These are phyloP conservation scores for Malassezia psittaci DNA, from an alignment of 1,284 basidiomycete genomes.

Conservation along the genomic window DNA sequence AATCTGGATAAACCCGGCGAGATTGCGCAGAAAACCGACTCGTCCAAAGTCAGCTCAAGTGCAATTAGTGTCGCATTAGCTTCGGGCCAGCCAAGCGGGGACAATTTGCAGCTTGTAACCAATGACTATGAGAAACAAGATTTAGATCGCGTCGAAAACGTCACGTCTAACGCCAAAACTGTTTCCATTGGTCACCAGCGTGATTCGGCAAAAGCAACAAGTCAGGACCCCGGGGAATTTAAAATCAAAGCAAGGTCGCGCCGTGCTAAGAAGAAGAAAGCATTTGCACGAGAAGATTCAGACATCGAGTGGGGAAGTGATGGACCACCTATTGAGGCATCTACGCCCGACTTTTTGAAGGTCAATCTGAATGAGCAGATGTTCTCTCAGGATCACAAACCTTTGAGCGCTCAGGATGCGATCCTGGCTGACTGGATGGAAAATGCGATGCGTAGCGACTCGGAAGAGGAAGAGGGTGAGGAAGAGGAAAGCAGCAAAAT, in stretches of 20 bases:
- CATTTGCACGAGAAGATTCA: conserved; percentile 21
- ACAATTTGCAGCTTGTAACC: too few relatives aligned
- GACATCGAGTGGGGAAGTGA: conserved; percentile 43
- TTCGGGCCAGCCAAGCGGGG: too few relatives aligned
- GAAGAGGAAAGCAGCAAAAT: conserved; percentile 8
- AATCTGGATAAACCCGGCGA: too few relatives aligned
- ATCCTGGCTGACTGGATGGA: conserved; percentile 42
- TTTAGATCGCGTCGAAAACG: too few relatives aligned
- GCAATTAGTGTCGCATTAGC: too few relatives aligned
- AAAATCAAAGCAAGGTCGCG: background rate
- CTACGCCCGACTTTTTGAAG: conserved; percentile 6
- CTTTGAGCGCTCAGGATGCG: conserved; percentile 27
- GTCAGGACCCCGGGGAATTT: too few relatives aligned
- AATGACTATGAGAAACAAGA: too few relatives aligned
- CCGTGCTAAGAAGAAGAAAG: conserved; percentile 7
- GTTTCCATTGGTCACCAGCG: too few relatives aligned
- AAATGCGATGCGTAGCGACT: conserved; percentile 24
- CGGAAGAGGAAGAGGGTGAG: conserved; percentile 9
- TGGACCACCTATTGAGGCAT: conserved; percentile 23
- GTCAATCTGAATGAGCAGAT: conserved; percentile 4
- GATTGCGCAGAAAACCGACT: too few relatives aligned
- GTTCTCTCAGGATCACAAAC: conserved; percentile 6
- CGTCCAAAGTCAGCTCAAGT: too few relatives aligned
- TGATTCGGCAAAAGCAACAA: too few relatives aligned
- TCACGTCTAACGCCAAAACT: too few relatives aligned